Base-by-base conservation (phyloP, 139 green algal species). In the Chlorella ohadii region DNA sequence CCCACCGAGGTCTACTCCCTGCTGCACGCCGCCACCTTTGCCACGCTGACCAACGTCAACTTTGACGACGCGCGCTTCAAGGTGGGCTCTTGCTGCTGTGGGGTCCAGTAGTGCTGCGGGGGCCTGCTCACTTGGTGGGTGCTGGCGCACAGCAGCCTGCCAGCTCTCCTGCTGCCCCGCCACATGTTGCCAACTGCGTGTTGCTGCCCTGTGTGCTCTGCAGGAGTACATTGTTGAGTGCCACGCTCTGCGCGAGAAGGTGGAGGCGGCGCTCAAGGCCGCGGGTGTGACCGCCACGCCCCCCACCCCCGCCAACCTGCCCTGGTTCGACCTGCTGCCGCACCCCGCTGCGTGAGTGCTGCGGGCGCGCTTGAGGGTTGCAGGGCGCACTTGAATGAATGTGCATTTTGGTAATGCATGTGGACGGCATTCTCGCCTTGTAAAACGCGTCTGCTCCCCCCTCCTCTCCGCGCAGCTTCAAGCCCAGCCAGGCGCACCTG, bases 31-130 rank as follows among this genome's bases (percentile, higher is more conserved):
- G 84, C 83, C 41, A 91, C 88, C 51, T 95, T 95, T 85, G 86
- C 86, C 57, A 95, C 93, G 2, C 86, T 96, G 25, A 96, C 92
- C 81, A 96, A 96, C 65, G 84, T 95, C 85, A 96, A 94, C 89
- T 94, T 94, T 70, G 87, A 91, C 47, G 78, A 86, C 19, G 61
- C 56, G 1, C 86, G 88, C 82, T 93, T 94, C 41, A 84, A 68
- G 79, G 78, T 74, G 56, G 12, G 34, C 11, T 2, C 12, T n/a
- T n/a, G n/a, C n/a, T n/a, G n/a, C n/a, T n/a, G n/a, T n/a, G n/a
- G n/a, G n/a, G n/a, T n/a, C n/a, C n/a, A n/a, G n/a, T n/a, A n/a
- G n/a, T n/a, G n/a, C n/a, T n/a, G n/a, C n/a, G n/a, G n/a, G n/a
- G n/a, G n/a, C n/a, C n/a, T n/a, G n/a, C n/a, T n/a, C n/a, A n/a